Base-by-base conservation (phyloP, 805 yeast species). In the Metschnikowia colocasiae region DNA sequence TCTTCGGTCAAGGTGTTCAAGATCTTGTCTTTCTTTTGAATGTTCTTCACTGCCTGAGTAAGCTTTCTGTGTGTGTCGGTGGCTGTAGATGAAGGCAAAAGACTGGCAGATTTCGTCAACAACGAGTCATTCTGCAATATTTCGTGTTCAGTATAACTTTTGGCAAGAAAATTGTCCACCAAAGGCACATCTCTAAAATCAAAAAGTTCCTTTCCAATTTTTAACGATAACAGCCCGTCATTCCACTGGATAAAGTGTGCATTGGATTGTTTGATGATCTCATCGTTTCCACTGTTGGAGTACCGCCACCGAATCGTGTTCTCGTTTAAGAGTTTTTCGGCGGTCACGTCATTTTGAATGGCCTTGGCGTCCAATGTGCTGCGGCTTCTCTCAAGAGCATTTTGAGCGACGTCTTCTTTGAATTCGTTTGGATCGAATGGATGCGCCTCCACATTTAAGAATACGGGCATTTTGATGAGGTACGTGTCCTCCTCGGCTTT, bases 251-350 rank as follows among this genome's bases (percentile, higher is more conserved):
- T 78, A 47, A 92, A 81, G 60, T 91, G 88, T 4, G 97, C 83
- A 61, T 94, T 94, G 8, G 95, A 85, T 63, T 90, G 95, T 57
- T 87, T 87, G 59, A 80, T 79, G 54, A 91, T 81, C 51, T 85
- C 89, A 36, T 82, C 83, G 45, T 76, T 71, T n/a, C 78, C 79
- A 50, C 82, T 83, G 49, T 85, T 80, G 13, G 89, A 85, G 64
- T 91, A 92, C 67, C 96, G 81, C 99, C 99, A 94, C 61, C 99
- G 80, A 29, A 94, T 74, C 0, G 97, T 89, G 64, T 90, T 92
- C 59, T 87, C 90, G 52, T 84, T 88, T 47, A 80, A 74, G 29
- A 85, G 68, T 59, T 80, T 80, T 51, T 83, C 86, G 31, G 83
- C 79, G n/a, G 82, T 64, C 30, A 64, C 53, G 39, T 69, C 75